Evolutionary conservation across 73 alveolate genomes (phyloP).

Genomic region (Paramecium sexaurelia): DNA sequence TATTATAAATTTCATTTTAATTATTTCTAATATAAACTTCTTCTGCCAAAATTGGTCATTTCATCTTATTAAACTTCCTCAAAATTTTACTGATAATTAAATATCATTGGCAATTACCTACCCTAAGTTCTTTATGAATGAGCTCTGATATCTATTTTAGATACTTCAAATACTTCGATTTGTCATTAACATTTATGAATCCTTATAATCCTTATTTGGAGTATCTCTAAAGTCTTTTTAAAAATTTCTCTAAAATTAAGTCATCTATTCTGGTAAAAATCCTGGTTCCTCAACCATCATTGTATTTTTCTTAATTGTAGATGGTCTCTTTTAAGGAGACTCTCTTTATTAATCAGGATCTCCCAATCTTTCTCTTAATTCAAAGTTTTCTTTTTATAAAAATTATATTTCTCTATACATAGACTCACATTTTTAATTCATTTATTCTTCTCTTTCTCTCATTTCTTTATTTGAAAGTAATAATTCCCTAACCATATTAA

Average conservation of each 20-base stretch:
- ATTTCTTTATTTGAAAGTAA: conserved; percentile 61
- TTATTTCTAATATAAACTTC: conserved; percentile 30
- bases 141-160: neutral
- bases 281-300: conserved; percentile 33
- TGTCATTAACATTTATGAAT: neutral
- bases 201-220: conserved; percentile 1
- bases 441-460: conserved; percentile 54
- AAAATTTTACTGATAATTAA: neutral
- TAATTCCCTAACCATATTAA: conserved; percentile 65
- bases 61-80: conserved; percentile 36
- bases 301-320: conserved; percentile 3
- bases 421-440: neutral
- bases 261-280: conserved; percentile 35
- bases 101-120: conserved; percentile 2
- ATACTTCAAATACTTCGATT: neutral
- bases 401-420: conserved; percentile 39
- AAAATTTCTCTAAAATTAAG: conserved; percentile 12
- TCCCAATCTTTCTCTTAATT: conserved; percentile 51
- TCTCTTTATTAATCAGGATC: conserved; percentile 4
- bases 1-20: neutral
- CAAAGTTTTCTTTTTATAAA: conserved; percentile 49
- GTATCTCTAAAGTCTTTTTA: neutral
- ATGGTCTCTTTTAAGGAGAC: neutral
- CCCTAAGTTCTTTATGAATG: conserved; percentile 4
- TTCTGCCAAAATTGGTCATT: conserved; percentile 60